Evolutionary conservation across 2,329 filamentous ascomycete species (phyloP).

Genomic region (Daldinia eschscholtzii): DNA sequence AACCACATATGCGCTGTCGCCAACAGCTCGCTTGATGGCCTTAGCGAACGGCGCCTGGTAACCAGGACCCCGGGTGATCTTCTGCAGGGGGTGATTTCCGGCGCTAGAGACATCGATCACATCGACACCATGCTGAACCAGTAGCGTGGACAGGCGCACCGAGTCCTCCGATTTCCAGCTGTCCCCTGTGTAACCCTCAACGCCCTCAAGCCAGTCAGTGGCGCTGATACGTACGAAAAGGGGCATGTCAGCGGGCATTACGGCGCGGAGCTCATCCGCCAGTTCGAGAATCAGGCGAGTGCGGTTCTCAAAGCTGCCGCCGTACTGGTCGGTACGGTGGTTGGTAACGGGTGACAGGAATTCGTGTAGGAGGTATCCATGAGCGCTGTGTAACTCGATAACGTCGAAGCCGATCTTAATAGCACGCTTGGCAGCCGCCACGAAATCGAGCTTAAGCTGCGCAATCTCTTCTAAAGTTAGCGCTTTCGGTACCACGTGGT

Average conservation of each 20-base stretch:
- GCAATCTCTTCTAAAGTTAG: constrained; percentile 63
- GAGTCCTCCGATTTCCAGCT: constrained; percentile 74
- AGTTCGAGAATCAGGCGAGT: constrained; percentile 76
- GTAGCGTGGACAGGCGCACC: constrained; percentile 67
- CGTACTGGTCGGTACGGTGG: constrained; percentile 74
- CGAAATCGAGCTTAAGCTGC: constrained; percentile 54
- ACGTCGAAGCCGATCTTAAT: constrained; percentile 69
- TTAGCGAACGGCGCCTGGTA: constrained; percentile 77
- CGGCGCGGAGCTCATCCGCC: constrained; percentile 70
- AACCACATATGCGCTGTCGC: constrained; percentile 69
- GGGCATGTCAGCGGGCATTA: constrained; percentile 73
- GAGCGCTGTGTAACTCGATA: constrained; percentile 80
- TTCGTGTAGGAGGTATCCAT: constrained; percentile 79
- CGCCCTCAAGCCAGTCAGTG: constrained; percentile 75
- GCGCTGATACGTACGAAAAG: constrained; percentile 76
- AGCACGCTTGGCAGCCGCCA: constrained; percentile 52
- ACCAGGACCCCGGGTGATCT: constrained; percentile 66
- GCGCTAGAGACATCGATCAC: constrained; percentile 76
- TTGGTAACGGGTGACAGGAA: constrained; percentile 81
- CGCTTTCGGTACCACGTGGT: constrained; percentile 68
- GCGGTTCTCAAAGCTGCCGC: constrained; percentile 79
- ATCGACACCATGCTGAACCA: constrained; percentile 75
- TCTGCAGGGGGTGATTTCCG: constrained; percentile 67
- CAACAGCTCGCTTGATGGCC: constrained; percentile 74
- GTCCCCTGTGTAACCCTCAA: constrained; percentile 59